Evolutionary conservation across 345 rosid species (phyloP).

Genomic region (Populus deltoides): DNA sequence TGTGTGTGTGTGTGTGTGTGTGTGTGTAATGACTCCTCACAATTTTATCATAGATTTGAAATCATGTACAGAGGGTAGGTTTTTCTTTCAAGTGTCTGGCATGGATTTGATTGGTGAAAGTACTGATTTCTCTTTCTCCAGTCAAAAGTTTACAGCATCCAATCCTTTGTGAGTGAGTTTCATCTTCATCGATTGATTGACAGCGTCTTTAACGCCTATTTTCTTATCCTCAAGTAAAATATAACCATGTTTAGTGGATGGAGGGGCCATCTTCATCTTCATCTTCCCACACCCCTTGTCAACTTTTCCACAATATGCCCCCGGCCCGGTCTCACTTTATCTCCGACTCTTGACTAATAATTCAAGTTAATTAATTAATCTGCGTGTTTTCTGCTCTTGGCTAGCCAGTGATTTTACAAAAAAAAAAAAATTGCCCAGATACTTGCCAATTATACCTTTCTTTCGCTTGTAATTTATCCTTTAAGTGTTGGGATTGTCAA

Average conservation of each 20-base stretch:
- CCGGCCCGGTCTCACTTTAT: conserved; percentile 30
- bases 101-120: conserved; percentile 4
- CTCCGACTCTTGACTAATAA: conserved; percentile 14
- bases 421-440: not conserved
- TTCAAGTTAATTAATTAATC: not conserved
- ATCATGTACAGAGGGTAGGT: too few relatives aligned
- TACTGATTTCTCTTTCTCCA: not conserved
- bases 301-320: conserved; percentile 33
- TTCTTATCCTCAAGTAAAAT: conserved; percentile 7
- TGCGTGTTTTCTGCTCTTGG: not conserved
- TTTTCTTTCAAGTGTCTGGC: too few relatives aligned
- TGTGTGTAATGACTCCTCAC: too few relatives aligned
- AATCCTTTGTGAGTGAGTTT: not conserved
- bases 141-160: conserved; percentile 21
- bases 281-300: conserved; percentile 10
- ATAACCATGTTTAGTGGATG: conserved; percentile 27
- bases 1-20: too few relatives aligned
- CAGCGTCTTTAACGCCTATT: conserved; percentile 13
- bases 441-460: too few relatives aligned
- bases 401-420: not conserved
- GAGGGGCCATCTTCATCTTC: conserved; percentile 18
- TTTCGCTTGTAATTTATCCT: too few relatives aligned
- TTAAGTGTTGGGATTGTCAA: too few relatives aligned
- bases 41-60: too few relatives aligned
- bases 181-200: not conserved